Percentiles rank a stretch among this genome's conserved stretches.
Evolutionary conservation across 2,329 filamentous ascomycete genomes (phyloP).

Genomic region (Cytospora chrysosperma): DNA sequence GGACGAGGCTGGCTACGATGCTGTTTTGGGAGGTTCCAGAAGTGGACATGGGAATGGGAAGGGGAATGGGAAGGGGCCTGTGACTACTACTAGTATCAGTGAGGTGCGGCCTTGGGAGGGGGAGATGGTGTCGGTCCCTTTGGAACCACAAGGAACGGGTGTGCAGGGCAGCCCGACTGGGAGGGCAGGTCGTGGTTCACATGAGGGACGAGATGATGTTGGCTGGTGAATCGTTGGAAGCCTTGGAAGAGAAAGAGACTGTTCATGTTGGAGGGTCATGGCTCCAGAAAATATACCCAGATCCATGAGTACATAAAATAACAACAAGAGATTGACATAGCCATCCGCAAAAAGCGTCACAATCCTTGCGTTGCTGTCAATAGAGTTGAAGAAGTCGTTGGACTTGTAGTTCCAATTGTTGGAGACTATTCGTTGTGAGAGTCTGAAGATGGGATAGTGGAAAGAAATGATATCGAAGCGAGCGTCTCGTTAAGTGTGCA

Average conservation of each 20-base stretch:
- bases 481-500: no score
- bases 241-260: not conserved
- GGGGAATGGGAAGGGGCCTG: not conserved
- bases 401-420: no score
- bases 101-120: not conserved
- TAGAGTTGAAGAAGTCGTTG: no score
- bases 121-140: not conserved
- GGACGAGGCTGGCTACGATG: conserved; percentile 27
- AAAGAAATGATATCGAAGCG: no score
- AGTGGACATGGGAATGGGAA: not conserved
- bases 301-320: not conserved
- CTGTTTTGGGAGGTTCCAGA: conserved; percentile 16
- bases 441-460: no score
- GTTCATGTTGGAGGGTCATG: no score
- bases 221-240: not conserved
- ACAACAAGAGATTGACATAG: no score
- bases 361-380: no score
- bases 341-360: no score
- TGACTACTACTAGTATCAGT: conserved; percentile 1
- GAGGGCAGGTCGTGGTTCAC: not conserved
- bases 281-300: no score
- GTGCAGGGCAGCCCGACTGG: not conserved
- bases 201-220: not conserved
- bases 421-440: no score
- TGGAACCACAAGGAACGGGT: not conserved